These are phyloP conservation scores for Furcasterigmium furcatum DNA, from an alignment of 2,329 filamentous ascomycete genomes.

Conservation along the genomic window DNA sequence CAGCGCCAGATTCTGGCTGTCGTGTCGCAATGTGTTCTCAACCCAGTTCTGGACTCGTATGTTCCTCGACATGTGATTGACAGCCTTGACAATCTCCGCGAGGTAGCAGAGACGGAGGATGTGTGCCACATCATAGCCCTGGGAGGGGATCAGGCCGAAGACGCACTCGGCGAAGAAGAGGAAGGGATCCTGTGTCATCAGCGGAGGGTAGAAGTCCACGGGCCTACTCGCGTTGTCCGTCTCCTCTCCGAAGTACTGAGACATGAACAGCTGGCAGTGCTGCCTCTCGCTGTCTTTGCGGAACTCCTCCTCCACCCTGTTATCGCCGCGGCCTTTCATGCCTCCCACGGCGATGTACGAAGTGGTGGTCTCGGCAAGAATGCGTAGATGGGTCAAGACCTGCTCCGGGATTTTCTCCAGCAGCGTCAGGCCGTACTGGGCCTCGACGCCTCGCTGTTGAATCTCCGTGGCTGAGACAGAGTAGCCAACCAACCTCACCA, in stretches of 20 bases:
- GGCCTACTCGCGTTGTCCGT: constrained; percentile 35
- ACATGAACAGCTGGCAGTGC: constrained; percentile 72
- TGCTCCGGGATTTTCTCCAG: constrained; percentile 83
- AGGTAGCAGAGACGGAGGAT: constrained; percentile 84
- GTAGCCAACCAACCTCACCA: constrained; percentile 70
- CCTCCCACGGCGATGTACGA: constrained; percentile 80
- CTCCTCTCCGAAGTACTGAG: constrained; percentile 44
- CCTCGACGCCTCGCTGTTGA: constrained; percentile 80
- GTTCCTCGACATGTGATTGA: constrained; percentile 56
- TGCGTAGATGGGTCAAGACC: constrained; percentile 78
- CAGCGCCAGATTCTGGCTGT: constrained; percentile 41
- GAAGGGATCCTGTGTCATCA: constrained; percentile 71
- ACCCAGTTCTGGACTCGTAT: constrained; percentile 48
- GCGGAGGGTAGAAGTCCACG: constrained; percentile 47
- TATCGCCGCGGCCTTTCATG: constrained; percentile 57
- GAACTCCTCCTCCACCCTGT: constrained; percentile 64
- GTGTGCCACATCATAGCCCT: constrained; percentile 73
- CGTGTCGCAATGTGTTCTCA: constrained; percentile 36
- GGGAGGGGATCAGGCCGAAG: constrained; percentile 64
- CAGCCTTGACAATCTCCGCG: constrained; percentile 83
- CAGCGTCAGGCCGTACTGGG: constrained; percentile 69
- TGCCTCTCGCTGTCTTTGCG: constrained; percentile 66
- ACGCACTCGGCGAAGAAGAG: constrained; percentile 78
- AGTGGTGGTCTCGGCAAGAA: constrained; percentile 82
- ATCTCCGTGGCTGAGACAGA: constrained; percentile 90